Percentiles rank a stretch among this genome's conserved stretches.
Conservation (phyloP, 768 basidiomycete genomes). For the Amyloporia xantha region DNA sequence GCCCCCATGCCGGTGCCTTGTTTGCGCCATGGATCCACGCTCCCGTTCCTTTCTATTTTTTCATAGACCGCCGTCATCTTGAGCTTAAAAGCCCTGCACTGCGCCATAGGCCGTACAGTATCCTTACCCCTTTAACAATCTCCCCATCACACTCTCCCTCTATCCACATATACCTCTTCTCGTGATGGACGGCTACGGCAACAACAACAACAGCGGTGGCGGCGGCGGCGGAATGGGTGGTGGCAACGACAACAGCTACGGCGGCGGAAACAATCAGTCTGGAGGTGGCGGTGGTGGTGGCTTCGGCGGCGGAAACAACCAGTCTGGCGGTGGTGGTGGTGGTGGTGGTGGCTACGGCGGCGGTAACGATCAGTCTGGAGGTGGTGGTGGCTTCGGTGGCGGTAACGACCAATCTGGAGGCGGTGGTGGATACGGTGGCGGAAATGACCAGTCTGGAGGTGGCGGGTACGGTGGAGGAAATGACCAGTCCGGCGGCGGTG, state of each 20-base stretch:
- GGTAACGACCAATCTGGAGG: neutral
- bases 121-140: no score
- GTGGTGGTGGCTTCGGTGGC: neutral
- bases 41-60: neutral
- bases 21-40: neutral
- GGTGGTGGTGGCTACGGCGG: neutral
- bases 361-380: neutral
- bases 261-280: no score
- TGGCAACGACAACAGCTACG: no score
- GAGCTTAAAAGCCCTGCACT: neutral
- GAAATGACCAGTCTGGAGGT: conserved; percentile 2
- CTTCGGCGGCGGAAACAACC: no score
- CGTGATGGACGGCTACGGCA: neutral
- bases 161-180: no score
- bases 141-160: no score
- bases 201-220: no score
- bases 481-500: conserved; percentile 3
- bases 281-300: no score
- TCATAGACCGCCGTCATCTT: neutral
- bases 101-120: no score
- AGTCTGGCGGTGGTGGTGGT: no score
- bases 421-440: neutral
- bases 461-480: conserved; percentile 5
- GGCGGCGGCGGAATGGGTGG: no score
- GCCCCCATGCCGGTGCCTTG: neutral